Conservation (phyloP, 2,329 filamentous ascomycete genomes). For the Lasiodiplodia theobromae region DNA sequence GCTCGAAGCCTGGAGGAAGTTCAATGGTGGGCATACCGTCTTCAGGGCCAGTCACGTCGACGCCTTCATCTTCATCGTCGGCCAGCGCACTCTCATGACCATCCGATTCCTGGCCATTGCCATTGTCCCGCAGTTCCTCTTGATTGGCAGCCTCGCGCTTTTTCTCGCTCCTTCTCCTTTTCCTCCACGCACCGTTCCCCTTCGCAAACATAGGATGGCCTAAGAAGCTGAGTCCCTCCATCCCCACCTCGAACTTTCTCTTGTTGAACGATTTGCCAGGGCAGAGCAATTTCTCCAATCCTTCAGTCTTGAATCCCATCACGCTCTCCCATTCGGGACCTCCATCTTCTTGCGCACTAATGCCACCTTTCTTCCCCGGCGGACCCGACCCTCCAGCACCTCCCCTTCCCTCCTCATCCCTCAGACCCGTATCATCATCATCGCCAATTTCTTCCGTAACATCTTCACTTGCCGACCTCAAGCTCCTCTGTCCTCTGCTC, state of each 20-base stretch:
- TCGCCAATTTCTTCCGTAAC: slow-evolving; percentile 45
- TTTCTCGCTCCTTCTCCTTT: slow-evolving; percentile 37
- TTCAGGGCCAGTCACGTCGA: slow-evolving; percentile 31
- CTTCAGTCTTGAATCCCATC: slow-evolving; percentile 49
- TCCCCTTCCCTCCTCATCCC: slow-evolving; percentile 29
- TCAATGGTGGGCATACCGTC: slow-evolving; percentile 36
- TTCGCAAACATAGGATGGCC: slow-evolving; percentile 52
- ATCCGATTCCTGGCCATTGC: slow-evolving; percentile 2
- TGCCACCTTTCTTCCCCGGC: slow-evolving; percentile 31
- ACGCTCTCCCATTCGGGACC: slow-evolving; percentile 49
- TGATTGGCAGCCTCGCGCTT: slow-evolving; percentile 29
- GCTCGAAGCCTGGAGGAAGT: slow-evolving; percentile 47
- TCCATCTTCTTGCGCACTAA: slow-evolving; percentile 36
- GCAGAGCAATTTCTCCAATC: slow-evolving; percentile 49
- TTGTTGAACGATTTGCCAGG: slow-evolving; percentile 49
- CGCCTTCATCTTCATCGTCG: slow-evolving; percentile 32
- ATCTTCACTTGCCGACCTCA: slow-evolving; percentile 38
- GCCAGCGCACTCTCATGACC: slow-evolving; percentile 18
- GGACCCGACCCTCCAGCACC: slow-evolving; percentile 29
- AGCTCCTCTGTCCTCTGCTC: slow-evolving; percentile 36
- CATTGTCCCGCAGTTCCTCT: background rate
- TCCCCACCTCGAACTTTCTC: slow-evolving; percentile 48
- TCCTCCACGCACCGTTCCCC: slow-evolving; percentile 51
- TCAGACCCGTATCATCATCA: slow-evolving; percentile 40
- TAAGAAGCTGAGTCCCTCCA: slow-evolving; percentile 49